Percentiles rank a stretch among this genome's conserved stretches.
Conservation (phyloP, 495 filamentous ascomycete species). For the Sordaria brevicollis region DNA sequence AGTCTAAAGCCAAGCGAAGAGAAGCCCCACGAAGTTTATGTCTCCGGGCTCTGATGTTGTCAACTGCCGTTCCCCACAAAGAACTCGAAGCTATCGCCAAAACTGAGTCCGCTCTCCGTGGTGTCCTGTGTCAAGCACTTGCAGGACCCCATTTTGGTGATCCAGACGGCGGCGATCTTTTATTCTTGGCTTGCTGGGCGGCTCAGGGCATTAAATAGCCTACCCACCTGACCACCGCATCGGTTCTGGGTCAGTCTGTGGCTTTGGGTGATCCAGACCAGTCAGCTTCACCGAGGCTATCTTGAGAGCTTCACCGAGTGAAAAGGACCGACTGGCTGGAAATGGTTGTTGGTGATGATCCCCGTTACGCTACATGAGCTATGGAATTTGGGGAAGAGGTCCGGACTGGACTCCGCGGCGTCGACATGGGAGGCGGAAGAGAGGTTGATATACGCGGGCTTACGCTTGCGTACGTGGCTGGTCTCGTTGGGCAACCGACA, state of each 20-base stretch:
- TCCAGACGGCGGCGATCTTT: not conserved
- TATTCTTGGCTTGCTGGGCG: not conserved
- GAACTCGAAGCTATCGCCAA: not conserved
- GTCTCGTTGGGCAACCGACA: no score
- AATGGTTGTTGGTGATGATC: not conserved
- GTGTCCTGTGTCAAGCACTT: not conserved
- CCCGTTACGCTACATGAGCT: no score
- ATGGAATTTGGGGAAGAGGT: no score
- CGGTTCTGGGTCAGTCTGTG: not conserved
- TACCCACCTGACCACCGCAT: no score
- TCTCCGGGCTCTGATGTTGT: not conserved
- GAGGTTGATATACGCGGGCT: no score
- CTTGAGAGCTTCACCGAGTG: no score
- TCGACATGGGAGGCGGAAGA: no score
- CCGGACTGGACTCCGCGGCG: no score
- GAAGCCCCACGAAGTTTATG: not conserved
- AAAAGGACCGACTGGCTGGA: not conserved
- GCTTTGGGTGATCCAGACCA: not conserved
- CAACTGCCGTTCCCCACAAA: not conserved
- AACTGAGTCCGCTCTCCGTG: not conserved
- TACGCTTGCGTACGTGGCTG: no score
- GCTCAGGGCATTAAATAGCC: not conserved
- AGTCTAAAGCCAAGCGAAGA: not conserved
- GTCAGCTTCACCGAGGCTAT: not conserved
- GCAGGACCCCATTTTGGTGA: not conserved